Conservation (phyloP, 192 early-diverging fungal species). For the Gaertneriomyces semiglobifer region DNA sequence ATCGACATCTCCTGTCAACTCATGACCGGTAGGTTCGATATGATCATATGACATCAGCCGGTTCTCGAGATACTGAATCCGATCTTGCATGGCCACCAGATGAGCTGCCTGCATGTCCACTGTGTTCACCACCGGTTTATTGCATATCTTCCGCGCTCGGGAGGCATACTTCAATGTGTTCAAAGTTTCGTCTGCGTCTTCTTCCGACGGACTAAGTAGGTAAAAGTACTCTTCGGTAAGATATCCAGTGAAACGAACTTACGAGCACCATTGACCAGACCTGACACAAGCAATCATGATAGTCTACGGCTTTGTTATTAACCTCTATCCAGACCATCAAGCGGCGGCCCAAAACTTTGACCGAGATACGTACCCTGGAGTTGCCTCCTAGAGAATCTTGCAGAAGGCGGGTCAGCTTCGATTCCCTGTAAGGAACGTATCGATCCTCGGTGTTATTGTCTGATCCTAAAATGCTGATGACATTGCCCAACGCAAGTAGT, state of each 20-base stretch:
- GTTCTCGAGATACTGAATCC: not conserved
- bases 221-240: slow-evolving; percentile 53
- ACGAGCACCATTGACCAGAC: slow-evolving; percentile 1
- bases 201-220: slow-evolving; percentile 63
- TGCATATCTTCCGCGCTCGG: slow-evolving; percentile 52
- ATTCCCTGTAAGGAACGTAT: slow-evolving; percentile 93
- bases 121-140: slow-evolving; percentile 47
- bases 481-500: slow-evolving; percentile 91
- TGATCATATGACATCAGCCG: not conserved
- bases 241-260: not conserved
- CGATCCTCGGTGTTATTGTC: not conserved
- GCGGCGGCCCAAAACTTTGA: not conserved
- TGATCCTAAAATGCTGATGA: slow-evolving; percentile 85
- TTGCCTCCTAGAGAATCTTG: slow-evolving; percentile 82
- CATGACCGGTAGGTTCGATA: too few relatives aligned
- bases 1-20: too few relatives aligned
- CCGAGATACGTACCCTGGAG: slow-evolving; percentile 32
- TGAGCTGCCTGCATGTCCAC: slow-evolving; percentile 30
- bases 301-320: slow-evolving; percentile 20
- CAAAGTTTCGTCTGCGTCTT: slow-evolving; percentile 84
- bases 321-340: not conserved
- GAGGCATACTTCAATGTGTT: slow-evolving; percentile 89
- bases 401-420: slow-evolving; percentile 79
- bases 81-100: not conserved
- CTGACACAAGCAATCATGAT: slow-evolving; percentile 55